Evolutionary conservation across 495 filamentous ascomycete species (phyloP), one percentile per base, ranked within the genome.

Genomic region (Neurospora tetrasperma): DNA sequence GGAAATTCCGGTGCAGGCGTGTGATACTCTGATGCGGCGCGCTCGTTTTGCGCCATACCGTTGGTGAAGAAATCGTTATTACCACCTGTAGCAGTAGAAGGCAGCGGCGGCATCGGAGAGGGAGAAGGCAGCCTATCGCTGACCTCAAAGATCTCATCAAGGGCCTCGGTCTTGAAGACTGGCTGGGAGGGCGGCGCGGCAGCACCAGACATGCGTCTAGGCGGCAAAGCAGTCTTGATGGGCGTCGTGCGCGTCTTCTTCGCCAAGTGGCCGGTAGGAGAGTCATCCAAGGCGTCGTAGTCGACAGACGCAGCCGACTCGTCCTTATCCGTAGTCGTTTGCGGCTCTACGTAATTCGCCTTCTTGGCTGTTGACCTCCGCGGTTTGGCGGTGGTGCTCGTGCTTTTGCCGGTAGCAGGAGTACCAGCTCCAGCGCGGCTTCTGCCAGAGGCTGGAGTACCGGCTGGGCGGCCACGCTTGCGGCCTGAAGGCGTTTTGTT

Each of bases 271-370:
- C 70, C 71, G 10, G 78, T 74, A 3, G 79, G 48, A 20, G 74
- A 78, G 12, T 79, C 73, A 11, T 80, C 74, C 40, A 76, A 76
- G n/a, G 71, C 43, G 6, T 76, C 75, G 35, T 75, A 75, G 27
- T 77, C 75, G 3, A 70, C 69, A 5, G 54, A 35, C 12, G 23
- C 54, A 31, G 54, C 54, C 12, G 54, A 62, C 54, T 35, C 54
- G 54, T 62, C 54, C 54, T 62, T 62, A 35, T 62, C 38, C 71
- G 38, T 75, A 46, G 70, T 72, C 23, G 27, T 70, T 40, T 6
- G 62, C 72, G 71, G 5, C 70, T 62, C 42, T 75, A 73, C n/a
- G 72, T 69, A 59, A 72, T 59, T 18, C 27, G 68, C 69, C 10
- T 75, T 78, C 74, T 42, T 40, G 48, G 16, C 78, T 71, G 74